Conservation (phyloP, 371 early-diverging fungal genomes). For the Fennellomyces sp. region DNA sequence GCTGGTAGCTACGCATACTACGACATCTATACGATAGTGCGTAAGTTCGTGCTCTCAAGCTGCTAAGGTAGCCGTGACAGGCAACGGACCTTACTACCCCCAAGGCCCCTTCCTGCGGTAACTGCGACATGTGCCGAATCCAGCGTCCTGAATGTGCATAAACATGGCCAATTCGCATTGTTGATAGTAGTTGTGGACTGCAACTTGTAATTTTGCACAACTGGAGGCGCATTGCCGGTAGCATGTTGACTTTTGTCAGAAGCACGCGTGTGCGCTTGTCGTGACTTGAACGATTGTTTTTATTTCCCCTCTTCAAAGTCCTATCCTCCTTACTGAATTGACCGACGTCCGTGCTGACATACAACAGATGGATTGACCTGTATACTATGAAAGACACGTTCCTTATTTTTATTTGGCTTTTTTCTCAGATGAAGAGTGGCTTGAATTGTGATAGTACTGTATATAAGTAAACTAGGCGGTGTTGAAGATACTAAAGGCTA, state of each 20-base stretch:
- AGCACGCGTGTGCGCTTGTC: no score
- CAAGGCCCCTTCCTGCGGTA: neutral
- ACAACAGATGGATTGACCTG: no score
- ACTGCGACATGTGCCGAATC: neutral
- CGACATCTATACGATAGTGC: neutral
- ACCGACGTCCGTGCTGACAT: no score
- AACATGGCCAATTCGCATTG: neutral
- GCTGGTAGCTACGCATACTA: neutral
- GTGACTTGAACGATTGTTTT: neutral
- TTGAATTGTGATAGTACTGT: neutral
- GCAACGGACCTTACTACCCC: neutral
- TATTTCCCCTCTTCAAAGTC: neutral
- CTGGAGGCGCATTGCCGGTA: constrained; percentile 4
- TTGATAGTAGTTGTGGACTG: neutral
- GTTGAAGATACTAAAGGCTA: neutral
- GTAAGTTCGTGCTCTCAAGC: no score
- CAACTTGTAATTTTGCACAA: neutral
- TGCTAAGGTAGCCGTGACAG: no score
- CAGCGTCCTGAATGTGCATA: neutral
- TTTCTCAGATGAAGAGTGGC: no score
- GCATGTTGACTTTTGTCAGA: constrained; percentile 1
- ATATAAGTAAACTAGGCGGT: neutral
- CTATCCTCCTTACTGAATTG: no score
- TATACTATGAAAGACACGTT: no score
- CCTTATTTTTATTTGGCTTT: no score